These are phyloP conservation scores for Alternaria rosae DNA, from an alignment of 2,329 filamentous ascomycete genomes.

Conservation along the genomic window DNA sequence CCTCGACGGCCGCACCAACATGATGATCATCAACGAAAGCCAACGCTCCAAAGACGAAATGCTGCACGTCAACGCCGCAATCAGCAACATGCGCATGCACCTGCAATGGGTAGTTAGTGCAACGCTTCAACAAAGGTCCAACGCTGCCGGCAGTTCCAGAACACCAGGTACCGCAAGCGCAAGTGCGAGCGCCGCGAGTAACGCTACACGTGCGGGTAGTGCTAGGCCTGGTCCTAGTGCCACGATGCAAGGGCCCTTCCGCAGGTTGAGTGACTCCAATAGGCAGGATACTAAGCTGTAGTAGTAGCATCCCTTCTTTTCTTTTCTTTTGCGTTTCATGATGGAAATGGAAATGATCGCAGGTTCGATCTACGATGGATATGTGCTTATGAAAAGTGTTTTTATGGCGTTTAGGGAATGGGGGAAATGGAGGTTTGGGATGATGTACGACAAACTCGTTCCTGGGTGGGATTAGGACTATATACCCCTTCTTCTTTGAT, in stretches of 20 bases:
- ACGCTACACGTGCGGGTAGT: constrained; percentile 35
- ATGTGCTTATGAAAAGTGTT: constrained; percentile 32
- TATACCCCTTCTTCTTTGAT: constrained; percentile 8
- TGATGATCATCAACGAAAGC: constrained; percentile 70
- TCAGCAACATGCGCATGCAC: constrained; percentile 66
- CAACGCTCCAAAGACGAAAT: constrained; percentile 69
- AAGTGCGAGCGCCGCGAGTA: constrained; percentile 27
- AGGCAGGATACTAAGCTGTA: constrained; percentile 49
- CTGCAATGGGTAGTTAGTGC: constrained; percentile 69
- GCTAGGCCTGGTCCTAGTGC: constrained; percentile 32
- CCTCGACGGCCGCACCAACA: constrained; percentile 66
- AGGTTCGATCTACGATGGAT: constrained; percentile 10
- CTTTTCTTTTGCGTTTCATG: neutral
- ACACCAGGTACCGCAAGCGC: constrained; percentile 32
- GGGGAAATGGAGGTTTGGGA: neutral
- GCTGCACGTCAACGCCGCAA: constrained; percentile 66
- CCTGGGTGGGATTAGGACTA: neutral
- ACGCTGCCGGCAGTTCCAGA: constrained; percentile 34
- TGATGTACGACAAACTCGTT: neutral
- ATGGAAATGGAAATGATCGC: neutral
- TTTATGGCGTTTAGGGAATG: neutral
- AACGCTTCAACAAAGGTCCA: constrained; percentile 56
- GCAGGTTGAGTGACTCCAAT: constrained; percentile 46
- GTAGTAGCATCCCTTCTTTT: neutral
- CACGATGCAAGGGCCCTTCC: constrained; percentile 36